These are phyloP conservation scores for Grosmannia serpens DNA, from an alignment of 2,329 filamentous ascomycete genomes.

Conservation along the genomic window DNA sequence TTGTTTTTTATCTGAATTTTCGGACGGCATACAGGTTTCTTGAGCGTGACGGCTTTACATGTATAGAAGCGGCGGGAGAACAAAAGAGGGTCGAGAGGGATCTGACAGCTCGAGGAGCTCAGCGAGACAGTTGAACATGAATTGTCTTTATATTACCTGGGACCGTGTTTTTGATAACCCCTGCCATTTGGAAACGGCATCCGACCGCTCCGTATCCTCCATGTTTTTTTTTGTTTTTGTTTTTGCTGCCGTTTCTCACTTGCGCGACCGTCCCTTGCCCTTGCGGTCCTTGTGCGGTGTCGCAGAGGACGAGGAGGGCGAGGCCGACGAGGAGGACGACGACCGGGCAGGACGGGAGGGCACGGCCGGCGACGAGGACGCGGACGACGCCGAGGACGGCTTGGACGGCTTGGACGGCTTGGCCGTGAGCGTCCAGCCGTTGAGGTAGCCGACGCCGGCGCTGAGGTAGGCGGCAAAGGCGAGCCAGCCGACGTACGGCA, in stretches of 20 bases:
- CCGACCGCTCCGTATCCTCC: too few species aligned
- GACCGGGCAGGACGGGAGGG: not conserved
- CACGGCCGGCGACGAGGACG: not conserved
- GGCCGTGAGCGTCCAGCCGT: constrained; percentile 48
- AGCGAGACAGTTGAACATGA: too few species aligned
- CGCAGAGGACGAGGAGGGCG: not conserved
- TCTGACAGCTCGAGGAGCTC: too few species aligned
- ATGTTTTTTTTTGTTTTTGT: too few species aligned
- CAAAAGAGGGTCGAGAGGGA: too few species aligned
- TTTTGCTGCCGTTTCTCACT: not conserved
- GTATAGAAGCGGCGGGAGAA: too few species aligned
- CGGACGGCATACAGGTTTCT: too few species aligned
- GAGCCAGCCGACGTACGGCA: constrained; percentile 79
- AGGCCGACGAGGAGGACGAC: not conserved
- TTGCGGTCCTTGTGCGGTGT: not conserved
- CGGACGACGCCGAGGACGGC: not conserved
- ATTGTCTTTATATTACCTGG: too few species aligned
- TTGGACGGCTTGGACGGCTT: not conserved
- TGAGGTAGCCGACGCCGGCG: constrained; percentile 55
- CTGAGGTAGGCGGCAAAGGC: constrained; percentile 80
- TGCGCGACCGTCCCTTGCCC: not conserved
- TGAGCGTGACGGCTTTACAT: too few species aligned
- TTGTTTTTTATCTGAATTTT: not conserved
- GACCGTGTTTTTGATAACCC: too few species aligned
- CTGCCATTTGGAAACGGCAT: too few species aligned